Percentiles rank a stretch among this genome's conserved stretches.
Evolutionary conservation across 345 rosid genomes (phyloP).

Genomic region (Boechera stricta): DNA sequence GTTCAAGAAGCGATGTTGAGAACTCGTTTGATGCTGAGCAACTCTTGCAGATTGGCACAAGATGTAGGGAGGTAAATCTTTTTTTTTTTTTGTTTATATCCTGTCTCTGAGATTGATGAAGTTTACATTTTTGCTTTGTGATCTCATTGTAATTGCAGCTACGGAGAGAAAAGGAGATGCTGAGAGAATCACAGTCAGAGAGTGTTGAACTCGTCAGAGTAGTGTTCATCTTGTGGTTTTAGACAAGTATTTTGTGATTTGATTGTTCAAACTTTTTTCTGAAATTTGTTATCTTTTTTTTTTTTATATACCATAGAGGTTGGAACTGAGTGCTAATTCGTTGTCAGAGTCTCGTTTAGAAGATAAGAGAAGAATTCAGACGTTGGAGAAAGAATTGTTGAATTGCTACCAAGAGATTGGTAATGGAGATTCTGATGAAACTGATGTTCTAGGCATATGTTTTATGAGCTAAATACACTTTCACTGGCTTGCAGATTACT

Average conservation of each 20-base stretch:
- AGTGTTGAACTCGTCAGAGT: slow-evolving; percentile 73
- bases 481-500: slow-evolving; percentile 55
- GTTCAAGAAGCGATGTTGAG: slow-evolving; percentile 46
- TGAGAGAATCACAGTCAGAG: slow-evolving; percentile 65
- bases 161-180: slow-evolving; percentile 62
- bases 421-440: slow-evolving; percentile 37
- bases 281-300: slow-evolving; percentile 1
- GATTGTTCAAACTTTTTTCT: neutral
- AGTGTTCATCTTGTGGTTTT: slow-evolving; percentile 16
- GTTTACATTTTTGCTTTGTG: neutral
- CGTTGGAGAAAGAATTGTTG: slow-evolving; percentile 63
- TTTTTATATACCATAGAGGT: slow-evolving; percentile 47
- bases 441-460: neutral
- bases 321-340: slow-evolving; percentile 57
- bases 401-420: slow-evolving; percentile 83
- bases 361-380: slow-evolving; percentile 57
- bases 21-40: slow-evolving; percentile 49
- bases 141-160: slow-evolving; percentile 52
- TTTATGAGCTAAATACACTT: neutral
- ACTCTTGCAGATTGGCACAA: slow-evolving; percentile 55
- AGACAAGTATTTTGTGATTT: neutral
- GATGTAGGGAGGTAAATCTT: slow-evolving; percentile 62
- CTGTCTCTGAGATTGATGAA: neutral
- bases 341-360: slow-evolving; percentile 60
- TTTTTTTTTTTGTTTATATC: neutral